Conservation (phyloP, 2,329 filamentous ascomycete species). For the Penicillium hordei region DNA sequence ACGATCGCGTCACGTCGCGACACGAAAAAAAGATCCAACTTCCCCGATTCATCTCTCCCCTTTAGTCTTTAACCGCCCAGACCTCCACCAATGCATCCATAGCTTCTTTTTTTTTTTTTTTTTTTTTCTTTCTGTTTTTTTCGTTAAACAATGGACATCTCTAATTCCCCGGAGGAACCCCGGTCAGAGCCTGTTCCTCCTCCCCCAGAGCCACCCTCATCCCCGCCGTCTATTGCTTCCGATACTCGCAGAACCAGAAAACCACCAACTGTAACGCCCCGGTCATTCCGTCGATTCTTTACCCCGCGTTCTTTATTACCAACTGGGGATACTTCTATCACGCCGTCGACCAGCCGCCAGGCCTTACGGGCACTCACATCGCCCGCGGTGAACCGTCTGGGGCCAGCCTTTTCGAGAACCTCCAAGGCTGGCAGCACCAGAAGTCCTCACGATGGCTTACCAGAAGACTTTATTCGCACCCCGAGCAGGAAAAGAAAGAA, state of each 20-base stretch:
- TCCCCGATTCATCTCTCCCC: slow-evolving; percentile 23
- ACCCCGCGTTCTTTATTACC: slow-evolving; percentile 48
- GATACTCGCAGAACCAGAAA: slow-evolving; percentile 45
- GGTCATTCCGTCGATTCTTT: slow-evolving; percentile 53
- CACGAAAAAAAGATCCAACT: slow-evolving; percentile 23
- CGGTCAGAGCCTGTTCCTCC: slow-evolving; percentile 38
- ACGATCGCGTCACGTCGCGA: slow-evolving; percentile 30
- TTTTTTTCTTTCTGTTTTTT: slow-evolving; percentile 16
- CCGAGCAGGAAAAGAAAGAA: slow-evolving; percentile 49
- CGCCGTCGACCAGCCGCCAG: slow-evolving; percentile 45
- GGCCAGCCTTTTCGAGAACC: slow-evolving; percentile 43
- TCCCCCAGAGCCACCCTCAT: slow-evolving; percentile 41
- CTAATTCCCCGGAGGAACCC: slow-evolving; percentile 36
- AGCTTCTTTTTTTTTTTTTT: slow-evolving; percentile 9
- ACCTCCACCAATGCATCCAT: slow-evolving; percentile 14
- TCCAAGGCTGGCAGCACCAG: slow-evolving; percentile 33
- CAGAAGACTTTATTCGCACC: slow-evolving; percentile 35
- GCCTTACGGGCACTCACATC: slow-evolving; percentile 46
- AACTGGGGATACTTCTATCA: slow-evolving; percentile 33
- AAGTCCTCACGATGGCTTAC: slow-evolving; percentile 27
- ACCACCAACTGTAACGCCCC: slow-evolving; percentile 51
- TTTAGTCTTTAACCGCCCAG: slow-evolving; percentile 18
- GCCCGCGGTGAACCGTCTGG: slow-evolving; percentile 44
- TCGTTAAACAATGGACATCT: slow-evolving; percentile 31
- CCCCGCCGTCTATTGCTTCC: slow-evolving; percentile 43